phyloP scores from a whole-genome alignment of 345 rosid species.

The Citrus inodora region DNA sequence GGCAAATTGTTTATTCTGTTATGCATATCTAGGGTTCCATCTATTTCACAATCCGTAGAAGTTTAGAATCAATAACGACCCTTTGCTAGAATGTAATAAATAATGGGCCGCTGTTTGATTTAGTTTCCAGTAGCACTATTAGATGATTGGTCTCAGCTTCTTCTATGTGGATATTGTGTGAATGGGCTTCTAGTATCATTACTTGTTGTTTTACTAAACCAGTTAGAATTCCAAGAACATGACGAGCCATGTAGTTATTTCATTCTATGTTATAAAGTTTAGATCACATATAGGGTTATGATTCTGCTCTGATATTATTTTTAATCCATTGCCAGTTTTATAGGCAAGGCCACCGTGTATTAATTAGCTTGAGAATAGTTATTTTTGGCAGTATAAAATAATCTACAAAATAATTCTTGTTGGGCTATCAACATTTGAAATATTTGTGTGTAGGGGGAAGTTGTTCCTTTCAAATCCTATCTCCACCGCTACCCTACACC shows the following conservation, averaged over 20 bases:
- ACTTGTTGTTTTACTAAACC: neutral
- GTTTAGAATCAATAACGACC: neutral
- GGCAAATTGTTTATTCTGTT: neutral
- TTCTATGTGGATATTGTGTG: neutral
- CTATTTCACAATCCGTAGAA: neutral
- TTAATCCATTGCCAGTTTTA: neutral
- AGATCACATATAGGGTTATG: neutral
- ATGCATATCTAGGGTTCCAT: neutral
- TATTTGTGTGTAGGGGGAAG: slow-evolving; percentile 57
- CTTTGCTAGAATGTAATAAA: neutral
- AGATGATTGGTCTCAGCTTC: neutral
- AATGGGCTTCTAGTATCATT: neutral
- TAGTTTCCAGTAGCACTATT: neutral
- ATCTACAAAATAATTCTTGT: neutral
- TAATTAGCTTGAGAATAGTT: neutral
- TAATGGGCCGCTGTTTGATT: neutral
- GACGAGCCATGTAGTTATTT: neutral
- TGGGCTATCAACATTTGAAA: slow-evolving; percentile 9
- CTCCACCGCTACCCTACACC: slow-evolving; percentile 87
- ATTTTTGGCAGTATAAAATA: neutral
- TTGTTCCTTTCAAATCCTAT: slow-evolving; percentile 73
- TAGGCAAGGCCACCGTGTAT: neutral
- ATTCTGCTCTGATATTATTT: neutral
- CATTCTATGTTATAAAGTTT: neutral
- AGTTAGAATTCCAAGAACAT: neutral